Base-by-base conservation (phyloP, 805 yeast species). In the Candida sphagnicola region DNA sequence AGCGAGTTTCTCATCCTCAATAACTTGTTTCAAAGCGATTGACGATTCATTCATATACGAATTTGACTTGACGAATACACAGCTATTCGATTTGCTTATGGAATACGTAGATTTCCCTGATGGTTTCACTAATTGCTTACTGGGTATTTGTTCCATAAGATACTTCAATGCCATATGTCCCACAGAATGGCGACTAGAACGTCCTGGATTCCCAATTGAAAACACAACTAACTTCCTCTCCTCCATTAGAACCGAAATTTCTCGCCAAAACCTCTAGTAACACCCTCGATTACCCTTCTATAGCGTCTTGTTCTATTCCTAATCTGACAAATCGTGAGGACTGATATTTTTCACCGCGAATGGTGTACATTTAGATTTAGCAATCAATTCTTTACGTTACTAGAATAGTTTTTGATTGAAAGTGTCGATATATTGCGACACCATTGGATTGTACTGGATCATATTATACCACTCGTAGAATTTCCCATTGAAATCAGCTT, bases 201-300 rank as follows among this genome's bases (percentile, higher is more conserved):
- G 56, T 1, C 72, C 72, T 3, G 72, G 72, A 43, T 67, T 67
- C 3, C 74, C 72, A 18, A 67, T 51, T 10, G 72, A 54, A 37
- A 53, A 48, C 19, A 54, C 28, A 3, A 55, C 41, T 5, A 50
- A 33, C 17, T 28, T 34, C 31, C 35, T 34, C 17, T 12, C 17
- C 5, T 26, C 29, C 29, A 26, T 26, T 26, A 8, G 29, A 5
- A 5, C 5, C 15, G 29, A 13, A 12, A 26, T 26, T 8, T 13
- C 6, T 10, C 15, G 15, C 15, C 29, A 13, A 26, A 26, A 8
- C 13, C 13, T 12, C 8, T 6, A 26, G 5, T 26, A 8, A 8
- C 13, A 13, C 29, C 15, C 29, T 5, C 5, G 29, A 10, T 8
- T 8, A 26, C 13, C 13, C 13, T 26, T 26, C 12, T 26, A 8